phyloP scores from a whole-genome alignment of 176 grass and related monocot genomes.

The Eleusine coracana region DNA sequence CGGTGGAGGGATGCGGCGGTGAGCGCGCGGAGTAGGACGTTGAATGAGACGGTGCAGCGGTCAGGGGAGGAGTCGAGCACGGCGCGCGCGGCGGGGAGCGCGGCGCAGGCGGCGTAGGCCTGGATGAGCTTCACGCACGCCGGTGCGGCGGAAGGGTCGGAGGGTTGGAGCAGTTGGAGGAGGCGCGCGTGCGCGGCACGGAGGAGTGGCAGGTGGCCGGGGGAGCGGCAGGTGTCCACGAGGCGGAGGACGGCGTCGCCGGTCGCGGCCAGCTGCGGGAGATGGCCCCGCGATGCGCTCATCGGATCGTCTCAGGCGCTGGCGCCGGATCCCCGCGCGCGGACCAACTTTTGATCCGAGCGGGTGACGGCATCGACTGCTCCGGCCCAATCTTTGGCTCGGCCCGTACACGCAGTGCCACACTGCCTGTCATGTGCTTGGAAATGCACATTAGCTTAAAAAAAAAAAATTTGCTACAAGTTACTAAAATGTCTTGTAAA shows the following conservation, averaged over 20 bases:
- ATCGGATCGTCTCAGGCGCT: neutral
- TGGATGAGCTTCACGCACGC: slow-evolving; percentile 70
- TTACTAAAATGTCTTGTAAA: too few relatives aligned
- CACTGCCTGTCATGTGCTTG: too few relatives aligned
- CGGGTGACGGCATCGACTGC: neutral
- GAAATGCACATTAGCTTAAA: too few relatives aligned
- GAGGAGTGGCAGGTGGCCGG: slow-evolving; percentile 40
- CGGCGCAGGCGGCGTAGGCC: slow-evolving; percentile 68
- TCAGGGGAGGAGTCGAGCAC: slow-evolving; percentile 43
- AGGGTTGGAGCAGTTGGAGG: slow-evolving; percentile 43
- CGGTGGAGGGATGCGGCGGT: slow-evolving; percentile 47
- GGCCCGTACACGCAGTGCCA: too few relatives aligned
- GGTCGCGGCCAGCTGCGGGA: neutral
- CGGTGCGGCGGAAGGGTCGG: slow-evolving; percentile 36
- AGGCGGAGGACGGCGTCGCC: slow-evolving; percentile 44
- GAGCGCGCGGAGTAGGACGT: slow-evolving; percentile 73
- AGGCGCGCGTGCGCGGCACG: slow-evolving; percentile 57
- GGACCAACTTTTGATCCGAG: neutral
- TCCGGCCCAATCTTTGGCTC: neutral
- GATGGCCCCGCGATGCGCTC: slow-evolving; percentile 25
- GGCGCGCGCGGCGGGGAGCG: slow-evolving; percentile 46
- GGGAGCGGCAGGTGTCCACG: slow-evolving; percentile 39
- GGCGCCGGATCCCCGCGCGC: neutral
- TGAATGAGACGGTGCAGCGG: slow-evolving; percentile 54
- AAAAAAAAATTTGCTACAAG: too few relatives aligned